phyloP scores from a whole-genome alignment of 2,329 filamentous ascomycete species.

The Talaromyces sp. region DNA sequence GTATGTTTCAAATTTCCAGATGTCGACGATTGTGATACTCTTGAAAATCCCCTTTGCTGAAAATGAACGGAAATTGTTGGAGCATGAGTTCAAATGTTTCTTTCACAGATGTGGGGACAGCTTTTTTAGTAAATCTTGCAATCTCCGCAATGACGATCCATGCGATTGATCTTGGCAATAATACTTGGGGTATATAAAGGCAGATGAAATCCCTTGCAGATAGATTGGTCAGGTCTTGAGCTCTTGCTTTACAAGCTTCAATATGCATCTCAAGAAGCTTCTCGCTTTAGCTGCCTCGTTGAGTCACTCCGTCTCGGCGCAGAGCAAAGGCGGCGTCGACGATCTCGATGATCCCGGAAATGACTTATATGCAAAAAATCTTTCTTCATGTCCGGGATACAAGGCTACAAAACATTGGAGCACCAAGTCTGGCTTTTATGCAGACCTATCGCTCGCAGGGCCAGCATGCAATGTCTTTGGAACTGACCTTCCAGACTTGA shows the following conservation, averaged over 20 bases:
- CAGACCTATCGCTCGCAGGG: too few relatives aligned
- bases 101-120: too few relatives aligned
- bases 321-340: constrained; percentile 30
- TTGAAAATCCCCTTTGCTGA: too few relatives aligned
- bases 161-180: not conserved
- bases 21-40: too few relatives aligned
- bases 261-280: constrained; percentile 18
- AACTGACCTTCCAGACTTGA: too few relatives aligned
- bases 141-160: not conserved
- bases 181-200: not conserved
- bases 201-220: not conserved
- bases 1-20: too few relatives aligned
- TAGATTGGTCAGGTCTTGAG: not conserved
- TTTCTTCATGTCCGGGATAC: not conserved
- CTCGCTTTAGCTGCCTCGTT: constrained; percentile 13
- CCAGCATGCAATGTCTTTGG: too few relatives aligned
- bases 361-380: constrained; percentile 53
- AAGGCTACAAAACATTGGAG: too few relatives aligned
- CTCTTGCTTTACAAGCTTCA: not conserved
- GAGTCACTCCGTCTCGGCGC: constrained; percentile 12
- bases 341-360: constrained; percentile 18
- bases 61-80: too few relatives aligned
- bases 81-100: too few relatives aligned
- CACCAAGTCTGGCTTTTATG: too few relatives aligned
- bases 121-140: too few relatives aligned